These are phyloP conservation scores for Pseudogymnoascus sp. DNA, from an alignment of 2,329 filamentous ascomycete genomes.

Conservation along the genomic window DNA sequence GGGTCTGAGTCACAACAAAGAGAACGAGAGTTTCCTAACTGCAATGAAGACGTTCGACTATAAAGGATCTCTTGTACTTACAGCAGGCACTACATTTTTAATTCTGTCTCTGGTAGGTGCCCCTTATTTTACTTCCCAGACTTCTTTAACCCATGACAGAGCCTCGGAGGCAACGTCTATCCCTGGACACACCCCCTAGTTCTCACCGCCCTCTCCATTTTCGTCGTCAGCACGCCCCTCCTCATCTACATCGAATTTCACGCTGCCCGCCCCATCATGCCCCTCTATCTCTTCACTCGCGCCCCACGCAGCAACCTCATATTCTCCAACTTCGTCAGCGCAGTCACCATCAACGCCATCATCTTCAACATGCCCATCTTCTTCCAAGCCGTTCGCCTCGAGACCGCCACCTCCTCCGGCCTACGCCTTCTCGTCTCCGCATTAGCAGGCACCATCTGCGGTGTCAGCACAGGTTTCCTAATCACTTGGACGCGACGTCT, in stretches of 20 bases:
- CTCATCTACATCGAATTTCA: slow-evolving; percentile 45
- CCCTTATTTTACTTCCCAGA: slow-evolving; percentile 11
- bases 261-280: slow-evolving; percentile 50
- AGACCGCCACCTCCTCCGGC: slow-evolving; percentile 61
- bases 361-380: slow-evolving; percentile 61
- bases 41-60: slow-evolving; percentile 50
- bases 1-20: slow-evolving; percentile 37
- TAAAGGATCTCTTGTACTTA: slow-evolving; percentile 45
- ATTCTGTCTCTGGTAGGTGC: slow-evolving; percentile 47
- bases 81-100: slow-evolving; percentile 42
- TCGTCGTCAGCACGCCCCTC: slow-evolving; percentile 38
- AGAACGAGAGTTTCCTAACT: slow-evolving; percentile 37
- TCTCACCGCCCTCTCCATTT: slow-evolving; percentile 41
- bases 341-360: slow-evolving; percentile 46
- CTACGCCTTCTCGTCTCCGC: slow-evolving; percentile 60
- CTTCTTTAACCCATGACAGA: slow-evolving; percentile 31
- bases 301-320: slow-evolving; percentile 50
- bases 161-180: slow-evolving; percentile 54
- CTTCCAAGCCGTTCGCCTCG: slow-evolving; percentile 66
- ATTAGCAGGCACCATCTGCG: slow-evolving; percentile 44
- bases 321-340: slow-evolving; percentile 44
- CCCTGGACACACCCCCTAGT: slow-evolving; percentile 54
- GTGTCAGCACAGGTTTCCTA: slow-evolving; percentile 51
- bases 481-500: slow-evolving; percentile 51
- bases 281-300: slow-evolving; percentile 41